These are phyloP conservation scores for Alloascoidea hylecoeti DNA, from an alignment of 805 yeast genomes.

Conservation along the genomic window DNA sequence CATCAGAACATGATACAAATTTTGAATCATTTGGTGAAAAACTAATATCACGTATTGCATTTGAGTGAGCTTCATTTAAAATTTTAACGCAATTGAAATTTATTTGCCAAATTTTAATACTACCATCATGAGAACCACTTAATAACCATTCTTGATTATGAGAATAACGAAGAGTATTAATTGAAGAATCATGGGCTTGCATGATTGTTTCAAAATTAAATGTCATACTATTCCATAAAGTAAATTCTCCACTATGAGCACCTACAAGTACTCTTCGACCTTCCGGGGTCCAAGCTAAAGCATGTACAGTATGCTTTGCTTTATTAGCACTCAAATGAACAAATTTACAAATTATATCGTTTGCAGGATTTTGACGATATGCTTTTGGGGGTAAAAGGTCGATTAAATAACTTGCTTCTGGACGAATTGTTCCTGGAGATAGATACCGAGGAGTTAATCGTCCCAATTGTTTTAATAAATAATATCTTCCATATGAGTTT, in stretches of 20 bases:
- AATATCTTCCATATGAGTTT: slow-evolving; percentile 56
- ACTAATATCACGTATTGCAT: slow-evolving; percentile 73
- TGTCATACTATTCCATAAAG: slow-evolving; percentile 92
- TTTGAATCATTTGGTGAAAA: slow-evolving; percentile 86
- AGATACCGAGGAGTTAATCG: slow-evolving; percentile 6
- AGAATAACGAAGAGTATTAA: slow-evolving; percentile 65
- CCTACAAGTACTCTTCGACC: slow-evolving; percentile 86
- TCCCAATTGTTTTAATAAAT: slow-evolving; percentile 26
- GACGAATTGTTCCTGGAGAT: slow-evolving; percentile 38
- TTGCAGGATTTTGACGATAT: slow-evolving; percentile 31
- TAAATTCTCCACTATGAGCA: slow-evolving; percentile 87
- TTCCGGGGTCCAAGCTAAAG: slow-evolving; percentile 94
- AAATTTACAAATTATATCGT: slow-evolving; percentile 66
- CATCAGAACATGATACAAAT: slow-evolving; percentile 92
- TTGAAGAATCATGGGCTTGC: slow-evolving; percentile 96
- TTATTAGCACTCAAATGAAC: slow-evolving; percentile 87
- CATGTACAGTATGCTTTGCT: slow-evolving; percentile 79
- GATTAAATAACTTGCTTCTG: slow-evolving; percentile 52
- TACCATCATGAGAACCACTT: slow-evolving; percentile 88
- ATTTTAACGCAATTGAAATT: slow-evolving; percentile 93
- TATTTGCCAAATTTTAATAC: slow-evolving; percentile 93
- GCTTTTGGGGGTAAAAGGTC: slow-evolving; percentile 50
- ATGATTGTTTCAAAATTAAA: slow-evolving; percentile 93
- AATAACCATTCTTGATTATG: slow-evolving; percentile 91
- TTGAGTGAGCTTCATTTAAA: slow-evolving; percentile 54